A percentile compares a stretch with the other conserved stretches of the same genome.
phyloP scores from a whole-genome alignment of 1,284 basidiomycete genomes.

The Dichomitus squalens region DNA sequence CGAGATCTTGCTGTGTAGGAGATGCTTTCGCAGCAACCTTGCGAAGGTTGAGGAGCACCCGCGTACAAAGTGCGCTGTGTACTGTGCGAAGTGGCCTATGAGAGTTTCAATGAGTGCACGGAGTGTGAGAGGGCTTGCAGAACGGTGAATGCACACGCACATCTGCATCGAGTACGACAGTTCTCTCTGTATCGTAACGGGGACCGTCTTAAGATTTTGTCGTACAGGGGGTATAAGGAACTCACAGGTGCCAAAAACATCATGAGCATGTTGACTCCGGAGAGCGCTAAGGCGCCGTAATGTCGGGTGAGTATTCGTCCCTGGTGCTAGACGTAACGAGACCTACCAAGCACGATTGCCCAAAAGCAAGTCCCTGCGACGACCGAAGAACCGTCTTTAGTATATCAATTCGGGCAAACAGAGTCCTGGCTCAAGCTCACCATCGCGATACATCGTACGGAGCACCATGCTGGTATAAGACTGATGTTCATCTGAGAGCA shows the following conservation, averaged over 20 bases:
- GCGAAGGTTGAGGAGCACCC: conserved; percentile 5
- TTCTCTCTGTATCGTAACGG: neutral
- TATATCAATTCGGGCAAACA: too few species aligned
- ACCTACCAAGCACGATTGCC: neutral
- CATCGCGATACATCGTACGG: neutral
- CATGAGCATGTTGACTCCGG: neutral
- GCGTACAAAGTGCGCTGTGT: neutral
- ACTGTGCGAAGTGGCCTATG: neutral
- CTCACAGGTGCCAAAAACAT: neutral
- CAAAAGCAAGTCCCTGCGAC: neutral
- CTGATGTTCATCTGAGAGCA: neutral
- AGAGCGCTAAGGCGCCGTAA: neutral
- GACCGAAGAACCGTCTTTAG: neutral
- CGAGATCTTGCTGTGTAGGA: neutral
- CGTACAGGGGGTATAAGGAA: neutral
- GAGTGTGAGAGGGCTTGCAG: neutral
- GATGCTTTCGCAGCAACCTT: neutral
- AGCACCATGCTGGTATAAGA: neutral
- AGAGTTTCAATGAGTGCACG: neutral
- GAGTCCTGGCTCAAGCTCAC: neutral
- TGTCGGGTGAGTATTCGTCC: neutral
- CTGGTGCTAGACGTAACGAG: neutral
- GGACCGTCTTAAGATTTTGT: neutral
- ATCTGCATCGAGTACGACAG: neutral
- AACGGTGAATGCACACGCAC: neutral